phyloP scores from a whole-genome alignment of 441 rosid genomes.

The Adansonia grandidieri region DNA sequence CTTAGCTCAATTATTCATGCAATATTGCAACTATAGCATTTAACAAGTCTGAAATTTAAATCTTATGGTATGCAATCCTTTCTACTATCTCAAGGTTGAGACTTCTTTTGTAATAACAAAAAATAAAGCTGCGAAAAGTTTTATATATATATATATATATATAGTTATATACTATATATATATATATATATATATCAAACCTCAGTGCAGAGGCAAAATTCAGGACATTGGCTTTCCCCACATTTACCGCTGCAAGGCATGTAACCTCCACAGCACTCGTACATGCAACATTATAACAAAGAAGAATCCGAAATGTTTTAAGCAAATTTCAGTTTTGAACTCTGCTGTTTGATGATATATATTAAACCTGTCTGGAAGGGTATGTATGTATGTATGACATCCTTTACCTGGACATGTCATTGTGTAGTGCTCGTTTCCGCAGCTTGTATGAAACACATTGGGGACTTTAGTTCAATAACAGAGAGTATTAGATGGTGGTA shows the following conservation, averaged over 20 bases:
- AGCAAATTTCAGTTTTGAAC: neutral
- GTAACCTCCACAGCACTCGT: conserved; percentile 42
- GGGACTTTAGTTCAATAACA: conserved; percentile 35
- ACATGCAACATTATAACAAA: conserved; percentile 30
- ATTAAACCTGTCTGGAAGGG: neutral
- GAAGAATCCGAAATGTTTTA: neutral
- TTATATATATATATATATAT: no score
- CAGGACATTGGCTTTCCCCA: conserved; percentile 42
- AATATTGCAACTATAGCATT: no score
- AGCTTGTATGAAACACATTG: conserved; percentile 56
- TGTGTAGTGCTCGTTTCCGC: conserved; percentile 53
- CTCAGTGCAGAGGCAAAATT: conserved; percentile 43
- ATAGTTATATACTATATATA: no score
- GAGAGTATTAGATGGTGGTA: neutral
- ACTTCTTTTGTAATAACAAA: no score
- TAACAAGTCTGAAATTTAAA: no score
- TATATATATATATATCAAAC: conserved; percentile 16
- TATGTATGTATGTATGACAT: neutral
- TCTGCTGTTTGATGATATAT: neutral
- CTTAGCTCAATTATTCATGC: no score
- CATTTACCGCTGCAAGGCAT: conserved; percentile 49
- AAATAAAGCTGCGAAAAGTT: no score
- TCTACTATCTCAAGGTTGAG: no score
- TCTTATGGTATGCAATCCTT: no score
- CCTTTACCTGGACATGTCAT: conserved; percentile 63